phyloP scores from a whole-genome alignment of 192 early-diverging fungal genomes.

The Dimargaris xerosporica region DNA sequence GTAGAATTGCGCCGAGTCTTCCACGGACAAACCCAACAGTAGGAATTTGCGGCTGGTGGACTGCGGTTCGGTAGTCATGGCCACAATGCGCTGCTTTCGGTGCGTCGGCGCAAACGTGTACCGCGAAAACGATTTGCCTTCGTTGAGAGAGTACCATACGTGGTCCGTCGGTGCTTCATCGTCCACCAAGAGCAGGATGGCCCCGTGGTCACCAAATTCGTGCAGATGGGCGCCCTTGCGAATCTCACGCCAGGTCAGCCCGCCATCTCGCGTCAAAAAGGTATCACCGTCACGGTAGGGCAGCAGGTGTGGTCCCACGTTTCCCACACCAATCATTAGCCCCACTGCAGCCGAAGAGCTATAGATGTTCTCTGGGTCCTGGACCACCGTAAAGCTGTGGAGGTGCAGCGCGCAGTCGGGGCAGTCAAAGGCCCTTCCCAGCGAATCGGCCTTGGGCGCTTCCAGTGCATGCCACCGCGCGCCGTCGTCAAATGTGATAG shows the following conservation, averaged over 20 bases:
- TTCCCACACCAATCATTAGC: constrained; percentile 83
- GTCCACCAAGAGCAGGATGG: constrained; percentile 66
- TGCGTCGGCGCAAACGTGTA: constrained; percentile 30
- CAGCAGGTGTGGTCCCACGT: constrained; percentile 55
- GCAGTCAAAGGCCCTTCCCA: constrained; percentile 26
- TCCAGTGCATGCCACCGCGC: constrained; percentile 43
- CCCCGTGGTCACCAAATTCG: constrained; percentile 90
- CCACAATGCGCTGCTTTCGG: constrained; percentile 33
- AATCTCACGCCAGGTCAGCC: constrained; percentile 67
- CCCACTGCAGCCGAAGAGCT: constrained; percentile 68
- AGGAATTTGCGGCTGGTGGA: constrained; percentile 66
- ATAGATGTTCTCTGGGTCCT: constrained; percentile 59
- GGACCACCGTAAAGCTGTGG: constrained; percentile 77
- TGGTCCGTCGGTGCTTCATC: constrained; percentile 56
- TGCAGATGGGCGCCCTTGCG: constrained; percentile 75
- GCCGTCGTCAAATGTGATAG: constrained; percentile 75
- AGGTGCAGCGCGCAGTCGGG: constrained; percentile 56
- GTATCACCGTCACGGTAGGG: constrained; percentile 57
- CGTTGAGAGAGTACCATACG: constrained; percentile 60
- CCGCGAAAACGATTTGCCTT: constrained; percentile 50
- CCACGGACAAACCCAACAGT: constrained; percentile 38
- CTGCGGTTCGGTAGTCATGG: constrained; percentile 53
- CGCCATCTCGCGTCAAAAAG: constrained; percentile 80
- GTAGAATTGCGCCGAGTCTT: constrained; percentile 13
- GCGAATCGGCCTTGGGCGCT: constrained; percentile 30